phyloP scores from a whole-genome alignment of 1,139 yeast genomes.

The Saccharomyces pastorianus region DNA sequence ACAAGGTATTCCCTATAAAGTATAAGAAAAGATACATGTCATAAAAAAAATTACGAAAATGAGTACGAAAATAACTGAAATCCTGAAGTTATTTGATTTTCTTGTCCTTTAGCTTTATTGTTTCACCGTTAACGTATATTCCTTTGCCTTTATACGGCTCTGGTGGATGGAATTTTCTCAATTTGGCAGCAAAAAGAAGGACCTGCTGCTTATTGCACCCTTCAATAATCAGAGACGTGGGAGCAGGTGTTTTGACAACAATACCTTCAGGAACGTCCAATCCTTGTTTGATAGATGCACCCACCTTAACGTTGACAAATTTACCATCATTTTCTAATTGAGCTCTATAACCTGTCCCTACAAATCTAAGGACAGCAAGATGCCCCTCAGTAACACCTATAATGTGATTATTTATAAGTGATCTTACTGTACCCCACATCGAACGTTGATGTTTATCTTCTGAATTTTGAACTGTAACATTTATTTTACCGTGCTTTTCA shows the following conservation, averaged over 20 bases:
- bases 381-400: slow-evolving; percentile 92
- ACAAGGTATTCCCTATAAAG: background rate
- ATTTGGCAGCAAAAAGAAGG: slow-evolving; percentile 77
- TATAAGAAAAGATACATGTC: background rate
- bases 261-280: slow-evolving; percentile 67
- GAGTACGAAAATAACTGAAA: background rate
- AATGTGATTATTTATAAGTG: slow-evolving; percentile 67
- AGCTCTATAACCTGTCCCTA: slow-evolving; percentile 97
- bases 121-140: slow-evolving; percentile 84
- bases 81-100: slow-evolving; percentile 76
- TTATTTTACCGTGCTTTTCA: slow-evolving; percentile 36
- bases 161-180: slow-evolving; percentile 85
- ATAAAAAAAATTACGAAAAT: background rate
- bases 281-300: slow-evolving; percentile 68
- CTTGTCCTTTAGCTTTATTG: slow-evolving; percentile 81
- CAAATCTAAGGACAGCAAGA: slow-evolving; percentile 75
- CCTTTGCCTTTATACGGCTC: slow-evolving; percentile 99
- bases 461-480: slow-evolving; percentile 51
- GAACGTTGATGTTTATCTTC: slow-evolving; percentile 62
- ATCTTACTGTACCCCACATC: slow-evolving; percentile 93
- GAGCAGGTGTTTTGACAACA: slow-evolving; percentile 68
- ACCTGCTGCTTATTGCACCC: slow-evolving; percentile 87
- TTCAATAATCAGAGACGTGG: slow-evolving; percentile 80
- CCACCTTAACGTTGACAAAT: slow-evolving; percentile 68
- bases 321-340: slow-evolving; percentile 48